phyloP scores from a whole-genome alignment of 495 filamentous ascomycete genomes.

The Neurospora sp. region DNA sequence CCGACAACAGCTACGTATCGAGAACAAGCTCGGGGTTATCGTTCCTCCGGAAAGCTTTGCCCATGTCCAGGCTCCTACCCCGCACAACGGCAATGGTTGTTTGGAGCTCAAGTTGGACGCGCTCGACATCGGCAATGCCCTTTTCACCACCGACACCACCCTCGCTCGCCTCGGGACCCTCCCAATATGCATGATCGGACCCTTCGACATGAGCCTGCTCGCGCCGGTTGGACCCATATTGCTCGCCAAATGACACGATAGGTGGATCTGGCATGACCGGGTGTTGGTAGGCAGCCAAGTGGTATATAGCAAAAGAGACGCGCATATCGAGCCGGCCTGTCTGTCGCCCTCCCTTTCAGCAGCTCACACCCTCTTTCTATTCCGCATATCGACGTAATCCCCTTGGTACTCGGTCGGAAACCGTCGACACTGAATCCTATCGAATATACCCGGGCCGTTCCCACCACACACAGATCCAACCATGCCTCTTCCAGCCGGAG shows the following conservation, averaged over 20 bases:
- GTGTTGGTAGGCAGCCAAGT: background rate
- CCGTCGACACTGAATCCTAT: background rate
- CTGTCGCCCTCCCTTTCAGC: background rate
- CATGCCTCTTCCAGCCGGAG: constrained; percentile 38
- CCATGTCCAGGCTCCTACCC: background rate
- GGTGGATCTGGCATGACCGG: background rate
- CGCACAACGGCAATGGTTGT: background rate
- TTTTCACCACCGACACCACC: background rate
- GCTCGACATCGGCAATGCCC: background rate
- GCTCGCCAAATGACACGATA: background rate
- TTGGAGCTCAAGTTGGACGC: background rate
- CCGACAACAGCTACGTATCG: background rate
- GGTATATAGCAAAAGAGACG: background rate
- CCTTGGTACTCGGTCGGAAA: background rate
- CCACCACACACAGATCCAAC: background rate
- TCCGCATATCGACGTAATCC: background rate
- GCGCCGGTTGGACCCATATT: background rate
- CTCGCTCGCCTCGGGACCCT: background rate
- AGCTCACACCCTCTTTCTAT: background rate
- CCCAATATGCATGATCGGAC: background rate
- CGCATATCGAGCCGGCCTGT: background rate
- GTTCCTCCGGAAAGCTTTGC: background rate
- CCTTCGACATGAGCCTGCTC: background rate
- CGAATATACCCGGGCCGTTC: background rate
- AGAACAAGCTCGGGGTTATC: background rate